Conservation (phyloP, 2,329 filamentous ascomycete genomes). For the Zarea fungicola region DNA sequence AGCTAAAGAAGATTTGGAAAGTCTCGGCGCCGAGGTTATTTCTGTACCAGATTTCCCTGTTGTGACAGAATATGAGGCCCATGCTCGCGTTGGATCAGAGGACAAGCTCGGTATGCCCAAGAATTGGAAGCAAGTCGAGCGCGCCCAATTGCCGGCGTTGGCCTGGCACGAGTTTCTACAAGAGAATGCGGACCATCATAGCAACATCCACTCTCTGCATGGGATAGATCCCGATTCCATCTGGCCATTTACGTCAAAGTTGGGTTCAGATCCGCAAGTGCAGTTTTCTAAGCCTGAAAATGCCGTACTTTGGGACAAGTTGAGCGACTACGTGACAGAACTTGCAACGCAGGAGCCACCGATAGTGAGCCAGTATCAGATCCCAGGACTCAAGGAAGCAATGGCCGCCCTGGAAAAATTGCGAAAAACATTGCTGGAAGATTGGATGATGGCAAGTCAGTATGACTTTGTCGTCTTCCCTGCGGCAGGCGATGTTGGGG, state of each 20-base stretch:
- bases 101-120: constrained; percentile 30
- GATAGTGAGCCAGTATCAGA: constrained; percentile 31
- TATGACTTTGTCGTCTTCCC: constrained; percentile 45
- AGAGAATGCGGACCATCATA: constrained; percentile 36
- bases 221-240: constrained; percentile 33
- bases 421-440: constrained; percentile 44
- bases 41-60: constrained; percentile 37
- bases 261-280: constrained; percentile 13
- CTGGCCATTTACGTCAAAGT: constrained; percentile 25
- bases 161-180: constrained; percentile 48
- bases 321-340: constrained; percentile 17
- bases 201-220: constrained; percentile 28
- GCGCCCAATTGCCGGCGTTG: constrained; percentile 43
- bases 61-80: constrained; percentile 40
- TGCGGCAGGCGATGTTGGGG: constrained; percentile 42
- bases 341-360: background rate
- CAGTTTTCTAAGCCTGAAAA: constrained; percentile 15
- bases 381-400: constrained; percentile 35
- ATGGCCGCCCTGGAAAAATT: constrained; percentile 40
- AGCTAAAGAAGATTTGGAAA: constrained; percentile 29
- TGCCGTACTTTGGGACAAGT: constrained; percentile 17
- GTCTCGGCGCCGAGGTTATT: constrained; percentile 33
- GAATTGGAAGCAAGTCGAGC: constrained; percentile 42
- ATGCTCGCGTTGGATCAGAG: constrained; percentile 31
- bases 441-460: constrained; percentile 38